Conservation (phyloP, 345 rosid genomes). For the Turnera subulata region DNA sequence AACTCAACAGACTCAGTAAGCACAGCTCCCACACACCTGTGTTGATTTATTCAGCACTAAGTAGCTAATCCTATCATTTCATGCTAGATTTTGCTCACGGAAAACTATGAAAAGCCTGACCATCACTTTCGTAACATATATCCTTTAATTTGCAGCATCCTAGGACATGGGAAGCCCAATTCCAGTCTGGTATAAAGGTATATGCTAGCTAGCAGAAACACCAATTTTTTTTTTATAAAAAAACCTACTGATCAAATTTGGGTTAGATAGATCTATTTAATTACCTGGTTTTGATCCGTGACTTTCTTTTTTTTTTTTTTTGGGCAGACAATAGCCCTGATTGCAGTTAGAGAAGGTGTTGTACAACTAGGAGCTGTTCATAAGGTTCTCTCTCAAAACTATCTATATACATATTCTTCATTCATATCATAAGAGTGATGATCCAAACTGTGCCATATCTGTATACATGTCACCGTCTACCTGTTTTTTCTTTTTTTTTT, state of each 20-base stretch:
- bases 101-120: neutral
- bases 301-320: no score
- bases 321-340: conserved; percentile 95
- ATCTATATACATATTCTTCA: no score
- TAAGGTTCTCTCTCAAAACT: no score
- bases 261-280: no score
- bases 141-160: conserved; percentile 81
- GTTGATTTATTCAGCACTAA: no score
- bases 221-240: no score
- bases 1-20: conserved; percentile 91
- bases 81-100: neutral
- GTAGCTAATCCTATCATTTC: no score
- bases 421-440: no score
- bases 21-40: conserved; percentile 9
- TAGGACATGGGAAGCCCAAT: conserved; percentile 99
- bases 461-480: no score
- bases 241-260: no score
- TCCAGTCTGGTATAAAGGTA: conserved; percentile 94
- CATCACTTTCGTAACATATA: neutral
- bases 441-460: no score
- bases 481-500: no score
- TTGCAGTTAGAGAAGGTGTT: conserved; percentile 97
- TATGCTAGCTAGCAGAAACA: neutral
- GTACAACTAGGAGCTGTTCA: conserved; percentile 87
- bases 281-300: neutral